A percentile compares a stretch with the other conserved stretches of the same genome.
phyloP scores from a whole-genome alignment of 352 stramenopile species.

The Phytophthora colocasiae region DNA sequence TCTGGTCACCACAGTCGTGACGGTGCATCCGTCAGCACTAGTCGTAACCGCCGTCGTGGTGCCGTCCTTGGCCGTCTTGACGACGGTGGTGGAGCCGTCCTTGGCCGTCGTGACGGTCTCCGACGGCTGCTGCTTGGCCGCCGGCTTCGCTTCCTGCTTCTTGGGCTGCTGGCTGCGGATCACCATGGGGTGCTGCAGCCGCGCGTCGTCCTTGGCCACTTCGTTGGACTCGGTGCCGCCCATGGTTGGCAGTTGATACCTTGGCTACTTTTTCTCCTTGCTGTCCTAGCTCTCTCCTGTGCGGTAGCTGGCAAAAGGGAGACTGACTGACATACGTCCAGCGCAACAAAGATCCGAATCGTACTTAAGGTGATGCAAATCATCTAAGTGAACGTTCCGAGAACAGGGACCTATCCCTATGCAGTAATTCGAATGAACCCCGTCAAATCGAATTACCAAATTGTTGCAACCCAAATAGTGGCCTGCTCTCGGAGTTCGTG shows the following conservation, averaged over 20 bases:
- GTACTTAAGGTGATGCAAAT: background rate
- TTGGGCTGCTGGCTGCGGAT: slow-evolving; percentile 13
- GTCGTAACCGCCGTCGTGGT: slow-evolving; percentile 42
- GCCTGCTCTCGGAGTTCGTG: too few species aligned
- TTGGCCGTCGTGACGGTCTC: slow-evolving; percentile 13
- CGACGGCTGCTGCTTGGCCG: slow-evolving; percentile 16
- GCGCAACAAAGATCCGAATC: background rate
- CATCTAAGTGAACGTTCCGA: slow-evolving; percentile 7
- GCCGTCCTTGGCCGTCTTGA: slow-evolving; percentile 28
- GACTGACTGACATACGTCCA: too few species aligned
- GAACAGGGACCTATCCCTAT: slow-evolving; percentile 6
- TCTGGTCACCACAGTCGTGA: slow-evolving; percentile 36
- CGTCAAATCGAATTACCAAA: too few species aligned
- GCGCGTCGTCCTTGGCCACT: slow-evolving; percentile 32
- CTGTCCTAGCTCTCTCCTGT: slow-evolving; percentile 10
- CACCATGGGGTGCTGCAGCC: slow-evolving; percentile 32
- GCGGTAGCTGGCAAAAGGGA: slow-evolving; percentile 10
- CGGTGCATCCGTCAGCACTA: slow-evolving; percentile 31
- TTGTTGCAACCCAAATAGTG: too few species aligned
- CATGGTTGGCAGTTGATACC: slow-evolving; percentile 15
- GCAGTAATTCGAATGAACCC: too few species aligned
- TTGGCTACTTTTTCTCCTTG: slow-evolving; percentile 3
- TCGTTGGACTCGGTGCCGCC: slow-evolving; percentile 41
- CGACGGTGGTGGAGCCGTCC: slow-evolving; percentile 23
- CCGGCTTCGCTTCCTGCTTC: slow-evolving; percentile 16